Evolutionary conservation across 306 rosid genomes (phyloP).

Genomic region (Senna siamea): DNA sequence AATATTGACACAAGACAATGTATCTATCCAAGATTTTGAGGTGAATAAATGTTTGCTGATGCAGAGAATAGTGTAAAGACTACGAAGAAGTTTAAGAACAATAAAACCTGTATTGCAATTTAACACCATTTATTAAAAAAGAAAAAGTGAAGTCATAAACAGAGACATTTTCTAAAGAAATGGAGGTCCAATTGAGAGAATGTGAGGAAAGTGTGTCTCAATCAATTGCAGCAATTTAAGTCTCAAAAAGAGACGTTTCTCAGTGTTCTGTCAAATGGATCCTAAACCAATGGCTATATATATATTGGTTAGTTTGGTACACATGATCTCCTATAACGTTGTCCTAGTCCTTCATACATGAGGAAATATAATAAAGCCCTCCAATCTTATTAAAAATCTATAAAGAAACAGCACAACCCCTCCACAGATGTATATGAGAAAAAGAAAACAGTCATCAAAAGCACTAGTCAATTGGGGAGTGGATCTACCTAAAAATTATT

Average conservation of each 20-base stretch:
- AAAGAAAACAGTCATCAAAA: constrained; percentile 15
- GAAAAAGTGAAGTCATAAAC: neutral
- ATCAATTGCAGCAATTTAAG: neutral
- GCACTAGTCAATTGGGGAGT: constrained; percentile 15
- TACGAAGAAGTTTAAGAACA: neutral
- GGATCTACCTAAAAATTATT: constrained; percentile 70
- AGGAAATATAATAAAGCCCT: neutral
- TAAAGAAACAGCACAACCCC: neutral
- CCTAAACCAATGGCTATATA: neutral
- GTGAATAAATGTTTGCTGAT: neutral
- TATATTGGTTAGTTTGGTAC: neutral
- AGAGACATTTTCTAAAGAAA: neutral
- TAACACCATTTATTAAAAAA: neutral
- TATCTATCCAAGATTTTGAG: neutral
- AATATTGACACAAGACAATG: neutral
- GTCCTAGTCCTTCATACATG: neutral
- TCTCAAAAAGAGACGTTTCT: neutral
- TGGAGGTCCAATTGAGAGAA: constrained; percentile 6
- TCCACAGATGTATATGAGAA: constrained; percentile 2
- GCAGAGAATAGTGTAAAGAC: neutral
- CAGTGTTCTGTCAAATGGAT: neutral
- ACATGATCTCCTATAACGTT: neutral
- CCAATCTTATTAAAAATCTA: neutral
- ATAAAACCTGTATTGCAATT: neutral
- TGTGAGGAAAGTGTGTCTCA: neutral